These are phyloP conservation scores for Rhytidhysteron rufulum DNA, from an alignment of 2,329 filamentous ascomycete species.

Conservation along the genomic window DNA sequence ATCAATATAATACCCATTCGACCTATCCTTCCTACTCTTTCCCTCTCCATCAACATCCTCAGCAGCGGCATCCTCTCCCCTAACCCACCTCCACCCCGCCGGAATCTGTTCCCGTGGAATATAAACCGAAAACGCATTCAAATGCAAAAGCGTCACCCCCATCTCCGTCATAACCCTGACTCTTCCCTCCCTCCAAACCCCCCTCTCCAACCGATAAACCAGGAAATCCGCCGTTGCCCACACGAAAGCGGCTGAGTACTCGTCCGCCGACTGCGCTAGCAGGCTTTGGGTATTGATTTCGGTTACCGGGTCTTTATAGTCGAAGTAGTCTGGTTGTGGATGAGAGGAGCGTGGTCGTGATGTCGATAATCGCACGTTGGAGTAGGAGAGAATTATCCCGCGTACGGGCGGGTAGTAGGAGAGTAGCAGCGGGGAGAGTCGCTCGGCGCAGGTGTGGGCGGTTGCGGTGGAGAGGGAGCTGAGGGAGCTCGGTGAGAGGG, in stretches of 20 bases:
- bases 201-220: slow-evolving; percentile 72
- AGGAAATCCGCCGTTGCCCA: slow-evolving; percentile 88
- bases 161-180: slow-evolving; percentile 86
- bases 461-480: slow-evolving; percentile 60
- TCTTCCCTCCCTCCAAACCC: slow-evolving; percentile 71
- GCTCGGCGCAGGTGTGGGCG: slow-evolving; percentile 67
- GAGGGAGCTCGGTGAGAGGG: slow-evolving; percentile 68
- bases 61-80: slow-evolving; percentile 43
- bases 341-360: slow-evolving; percentile 43
- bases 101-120: slow-evolving; percentile 77
- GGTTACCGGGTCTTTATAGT: too few relatives aligned
- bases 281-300: neutral
- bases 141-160: slow-evolving; percentile 83
- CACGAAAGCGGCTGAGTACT: slow-evolving; percentile 80
- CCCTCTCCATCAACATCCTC: slow-evolving; percentile 19
- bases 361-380: slow-evolving; percentile 63
- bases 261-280: slow-evolving; percentile 38
- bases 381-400: slow-evolving; percentile 72
- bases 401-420: slow-evolving; percentile 70
- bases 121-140: slow-evolving; percentile 87
- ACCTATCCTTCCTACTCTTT: slow-evolving; percentile 23
- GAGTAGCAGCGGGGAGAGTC: slow-evolving; percentile 71
- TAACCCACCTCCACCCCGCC: slow-evolving; percentile 73
- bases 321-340: slow-evolving; percentile 1
- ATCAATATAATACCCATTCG: slow-evolving; percentile 71